phyloP scores from a whole-genome alignment of 1,139 yeast species.

The Ashbya aceris region DNA sequence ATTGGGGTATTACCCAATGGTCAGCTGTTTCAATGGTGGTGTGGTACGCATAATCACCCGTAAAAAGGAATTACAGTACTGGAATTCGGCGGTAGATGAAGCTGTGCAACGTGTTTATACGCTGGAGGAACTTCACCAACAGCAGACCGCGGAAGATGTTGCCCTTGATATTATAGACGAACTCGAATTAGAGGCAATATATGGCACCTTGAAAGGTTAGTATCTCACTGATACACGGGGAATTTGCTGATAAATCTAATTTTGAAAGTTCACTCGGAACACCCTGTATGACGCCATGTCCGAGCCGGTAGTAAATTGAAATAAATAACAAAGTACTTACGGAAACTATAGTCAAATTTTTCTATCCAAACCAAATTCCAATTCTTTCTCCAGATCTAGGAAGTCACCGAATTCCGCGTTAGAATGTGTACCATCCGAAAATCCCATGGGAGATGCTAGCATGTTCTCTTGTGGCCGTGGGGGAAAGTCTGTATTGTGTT shows the following conservation, averaged over 20 bases:
- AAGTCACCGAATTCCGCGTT: slow-evolving; percentile 27
- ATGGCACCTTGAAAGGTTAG: too few relatives aligned
- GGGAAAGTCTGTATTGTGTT: slow-evolving; percentile 34
- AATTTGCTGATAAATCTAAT: too few relatives aligned
- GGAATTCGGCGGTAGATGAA: slow-evolving; percentile 13
- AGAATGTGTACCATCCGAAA: slow-evolving; percentile 9
- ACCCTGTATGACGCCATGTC: too few relatives aligned
- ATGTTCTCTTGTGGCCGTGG: slow-evolving; percentile 36
- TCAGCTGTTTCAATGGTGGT: slow-evolving; percentile 78
- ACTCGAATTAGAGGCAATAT: slow-evolving; percentile 48
- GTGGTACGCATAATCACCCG: slow-evolving; percentile 36
- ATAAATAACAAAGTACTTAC: too few relatives aligned
- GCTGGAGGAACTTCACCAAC: slow-evolving; percentile 54
- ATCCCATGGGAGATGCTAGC: slow-evolving; percentile 19
- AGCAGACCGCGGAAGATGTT: slow-evolving; percentile 70
- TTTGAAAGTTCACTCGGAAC: too few relatives aligned
- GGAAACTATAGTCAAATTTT: slow-evolving; percentile 13
- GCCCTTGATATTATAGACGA: slow-evolving; percentile 82
- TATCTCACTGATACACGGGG: too few relatives aligned
- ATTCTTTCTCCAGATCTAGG: slow-evolving; percentile 45
- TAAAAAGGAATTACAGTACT: slow-evolving; percentile 14
- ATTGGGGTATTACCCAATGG: slow-evolving; percentile 85
- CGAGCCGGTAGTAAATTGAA: too few relatives aligned
- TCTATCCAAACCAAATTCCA: slow-evolving; percentile 52
- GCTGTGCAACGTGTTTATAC: slow-evolving; percentile 35